Evolutionary conservation across 768 basidiomycete genomes (phyloP), one percentile per base, ranked within the genome.

Genomic region (Leccinum longicurvipes): DNA sequence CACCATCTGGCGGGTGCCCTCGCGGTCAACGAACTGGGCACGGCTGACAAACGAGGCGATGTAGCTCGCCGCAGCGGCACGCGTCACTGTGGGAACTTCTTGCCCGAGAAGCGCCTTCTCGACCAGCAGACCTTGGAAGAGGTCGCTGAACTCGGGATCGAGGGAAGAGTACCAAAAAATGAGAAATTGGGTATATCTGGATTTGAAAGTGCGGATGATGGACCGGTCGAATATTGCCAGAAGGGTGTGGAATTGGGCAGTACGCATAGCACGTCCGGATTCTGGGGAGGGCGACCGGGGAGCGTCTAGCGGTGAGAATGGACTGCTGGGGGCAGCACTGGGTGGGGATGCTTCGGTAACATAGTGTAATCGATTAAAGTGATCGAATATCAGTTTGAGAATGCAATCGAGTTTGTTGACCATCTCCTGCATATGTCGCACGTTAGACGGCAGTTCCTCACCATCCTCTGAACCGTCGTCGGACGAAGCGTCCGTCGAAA

Each of bases 131-230:
- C 96, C 96, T 58, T 91, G 91, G 69, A 99, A 98, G 53, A 93
- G 80, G 69, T 99, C 96, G 45, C 89, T 82, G 63, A 93, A 97
- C 58, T 91, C 85, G 2, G 88, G 77, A 62, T 93, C 87, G 50
- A 96, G 86, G 0, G 96, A 98, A 21, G 94, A 82, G 66, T 87
- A 93, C 86, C 93, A 97, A 77, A 99, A 99, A 46, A 98, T 66
- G 57, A 99, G 82, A 74, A 99, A 99, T 65, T 98, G 97, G 14
- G 93, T 94, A 71, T 98, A 97, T 36, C 95, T 90, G 0, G 94
- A 97, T 66, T 95, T 94, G 77, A 97, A 97, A 2, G 97, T 98
- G 36, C 87, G 89, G 48, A 99, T 82, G 67, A 99, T 93, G 34
- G 87, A 87, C 39, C 92, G 85, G 69, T 97, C 93, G 65, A 99